Base-by-base conservation (phyloP, 2,329 filamentous ascomycete genomes). In the Aspergillus spinulosporus region DNA sequence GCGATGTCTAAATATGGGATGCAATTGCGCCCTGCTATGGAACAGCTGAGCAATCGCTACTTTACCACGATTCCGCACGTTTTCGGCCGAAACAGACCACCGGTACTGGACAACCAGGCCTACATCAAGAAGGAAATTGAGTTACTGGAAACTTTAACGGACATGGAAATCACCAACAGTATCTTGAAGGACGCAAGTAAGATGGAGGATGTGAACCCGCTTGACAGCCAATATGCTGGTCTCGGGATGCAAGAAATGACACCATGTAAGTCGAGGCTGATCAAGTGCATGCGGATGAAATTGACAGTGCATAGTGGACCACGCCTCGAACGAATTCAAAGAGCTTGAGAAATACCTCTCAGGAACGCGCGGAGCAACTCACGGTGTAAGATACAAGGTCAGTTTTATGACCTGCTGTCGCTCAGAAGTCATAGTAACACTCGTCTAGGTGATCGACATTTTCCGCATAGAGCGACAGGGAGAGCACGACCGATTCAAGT, bases 31-130 rank as follows among this genome's bases (percentile, higher is more conserved):
- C 43, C 60, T 1, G 83, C 84, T 0, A 80, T 81, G 1, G 85
- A 89, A 63, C 68, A 82, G 0, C 76, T 93, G 2, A 92, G 90
- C 32, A 92, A 95, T 65, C 76, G 80, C 8, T 96, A 90, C 73
- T 94, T 92, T 71, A 89, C 88, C 0, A 76, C 88, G 40, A 95
- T 96, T 59, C 92, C 92, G 0, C 91, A 96, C 67, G 83, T 78
- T 32, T 93, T 94, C 71, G 89, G 90, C 6, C 86, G 90, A 32
- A 83, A 84, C 44, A 80, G 86, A 0, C 89, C 90, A 0, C 88
- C 89, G 0, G 67, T 92, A 62, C 88, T 96, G 64, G 70, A 71
- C 34, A 76, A 75, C 39, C 68, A 82, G 15, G 62, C 63, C 1
- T 72, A 81, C 62, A 81, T 96, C 64, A 91, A 92, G 75, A 82